A percentile compares a stretch with the other conserved stretches of the same genome.
Evolutionary conservation across 192 early-diverging fungal genomes (phyloP).

Genomic region (Rhizoclosmatium globosum): DNA sequence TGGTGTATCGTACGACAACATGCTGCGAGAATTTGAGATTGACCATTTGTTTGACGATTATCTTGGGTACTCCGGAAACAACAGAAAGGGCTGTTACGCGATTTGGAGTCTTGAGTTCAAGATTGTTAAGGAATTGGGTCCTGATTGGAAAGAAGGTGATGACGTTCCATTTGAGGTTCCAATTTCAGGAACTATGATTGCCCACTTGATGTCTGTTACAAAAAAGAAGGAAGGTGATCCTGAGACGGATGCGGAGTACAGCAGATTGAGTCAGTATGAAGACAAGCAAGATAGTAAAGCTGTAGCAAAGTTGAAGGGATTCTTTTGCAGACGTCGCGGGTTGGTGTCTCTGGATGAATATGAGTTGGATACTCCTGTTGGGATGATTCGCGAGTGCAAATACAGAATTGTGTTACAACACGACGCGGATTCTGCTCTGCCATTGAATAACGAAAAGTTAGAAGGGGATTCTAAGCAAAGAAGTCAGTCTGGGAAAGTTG

Average conservation of each 20-base stretch:
- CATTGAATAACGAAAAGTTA: no score
- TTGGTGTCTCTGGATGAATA: no score
- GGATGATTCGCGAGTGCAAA: no score
- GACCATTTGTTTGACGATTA: neutral
- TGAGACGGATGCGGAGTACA: no score
- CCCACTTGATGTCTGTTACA: no score
- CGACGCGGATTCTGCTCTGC: neutral
- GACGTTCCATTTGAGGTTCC: constrained; percentile 4
- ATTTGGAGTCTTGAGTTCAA: constrained; percentile 33
- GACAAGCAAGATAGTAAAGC: no score
- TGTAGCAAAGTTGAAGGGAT: no score
- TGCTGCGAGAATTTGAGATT: neutral
- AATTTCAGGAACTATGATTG: neutral
- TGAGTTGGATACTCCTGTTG: no score
- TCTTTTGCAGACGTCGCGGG: no score
- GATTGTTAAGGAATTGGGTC: neutral
- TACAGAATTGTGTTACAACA: neutral
- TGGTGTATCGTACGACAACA: neutral
- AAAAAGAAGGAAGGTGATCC: no score
- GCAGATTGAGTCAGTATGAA: no score
- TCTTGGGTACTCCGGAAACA: constrained; percentile 28
- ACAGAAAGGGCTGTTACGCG: constrained; percentile 29
- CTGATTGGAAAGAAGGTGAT: neutral
- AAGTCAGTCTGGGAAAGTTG: constrained; percentile 13
- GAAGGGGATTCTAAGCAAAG: no score